Conservation (phyloP, 2,329 filamentous ascomycete genomes). For the Colletotrichum brevisporum region DNA sequence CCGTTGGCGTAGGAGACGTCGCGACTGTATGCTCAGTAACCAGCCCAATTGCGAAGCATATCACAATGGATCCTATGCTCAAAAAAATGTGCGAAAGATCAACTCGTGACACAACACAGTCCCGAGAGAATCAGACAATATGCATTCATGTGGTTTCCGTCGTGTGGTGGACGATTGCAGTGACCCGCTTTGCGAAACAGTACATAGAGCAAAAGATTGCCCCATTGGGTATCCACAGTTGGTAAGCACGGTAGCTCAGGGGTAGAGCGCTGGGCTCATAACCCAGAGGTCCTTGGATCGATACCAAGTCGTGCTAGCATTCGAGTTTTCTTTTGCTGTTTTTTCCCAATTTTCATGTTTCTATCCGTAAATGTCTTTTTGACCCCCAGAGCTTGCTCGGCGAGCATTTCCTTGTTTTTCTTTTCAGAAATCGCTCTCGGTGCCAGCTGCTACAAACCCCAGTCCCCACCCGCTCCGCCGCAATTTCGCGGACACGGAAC, state of each 20-base stretch:
- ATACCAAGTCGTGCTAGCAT: conserved; percentile 11
- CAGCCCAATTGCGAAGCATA: no score
- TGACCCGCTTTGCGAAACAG: not conserved
- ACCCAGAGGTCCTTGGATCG: conserved; percentile 27
- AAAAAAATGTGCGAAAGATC: no score
- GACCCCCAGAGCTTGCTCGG: not conserved
- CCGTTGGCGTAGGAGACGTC: no score
- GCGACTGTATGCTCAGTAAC: no score
- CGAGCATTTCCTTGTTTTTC: no score
- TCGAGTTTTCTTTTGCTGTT: not conserved
- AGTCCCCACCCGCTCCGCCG: no score
- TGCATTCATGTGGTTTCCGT: not conserved
- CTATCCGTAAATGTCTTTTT: not conserved
- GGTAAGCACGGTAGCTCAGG: conserved; percentile 8
- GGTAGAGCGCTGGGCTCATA: conserved; percentile 29
- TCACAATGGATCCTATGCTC: no score
- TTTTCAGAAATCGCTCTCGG: no score
- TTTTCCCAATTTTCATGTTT: not conserved
- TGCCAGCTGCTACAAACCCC: no score
- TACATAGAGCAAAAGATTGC: not conserved
- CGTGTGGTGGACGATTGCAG: not conserved
- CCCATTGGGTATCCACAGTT: not conserved
- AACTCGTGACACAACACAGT: no score
- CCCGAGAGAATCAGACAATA: no score
- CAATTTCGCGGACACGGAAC: no score